Percentiles rank a stretch among this genome's conserved stretches.
Conservation (phyloP, 768 basidiomycete species). For the Trametes cinnabarina region DNA sequence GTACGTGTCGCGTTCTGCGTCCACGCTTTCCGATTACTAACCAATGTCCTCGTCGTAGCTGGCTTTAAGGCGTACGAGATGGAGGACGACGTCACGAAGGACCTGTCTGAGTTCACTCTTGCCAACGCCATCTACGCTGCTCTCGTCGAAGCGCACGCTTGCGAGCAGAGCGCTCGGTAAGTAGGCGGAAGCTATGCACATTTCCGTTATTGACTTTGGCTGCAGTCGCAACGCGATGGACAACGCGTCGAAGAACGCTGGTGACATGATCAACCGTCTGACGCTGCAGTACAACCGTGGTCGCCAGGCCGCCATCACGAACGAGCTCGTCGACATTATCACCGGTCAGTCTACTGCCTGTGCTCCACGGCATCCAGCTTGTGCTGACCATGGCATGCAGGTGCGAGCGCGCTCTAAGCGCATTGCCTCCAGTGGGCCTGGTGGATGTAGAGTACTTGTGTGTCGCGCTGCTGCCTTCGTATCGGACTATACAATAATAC, state of each 20-base stretch:
- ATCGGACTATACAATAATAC: conserved; percentile 12
- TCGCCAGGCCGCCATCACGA: conserved; percentile 96
- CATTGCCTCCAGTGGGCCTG: background rate
- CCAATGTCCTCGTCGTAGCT: conserved; percentile 50
- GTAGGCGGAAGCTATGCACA: conserved; percentile 18
- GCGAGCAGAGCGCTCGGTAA: conserved; percentile 89
- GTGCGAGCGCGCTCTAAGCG: conserved; percentile 46
- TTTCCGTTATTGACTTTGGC: background rate
- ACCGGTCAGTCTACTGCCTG: conserved; percentile 57
- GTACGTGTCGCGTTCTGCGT: conserved; percentile 42
- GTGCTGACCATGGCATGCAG: conserved; percentile 24
- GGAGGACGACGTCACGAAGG: conserved; percentile 93
- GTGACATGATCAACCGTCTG: conserved; percentile 84
- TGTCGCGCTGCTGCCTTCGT: conserved; percentile 9
- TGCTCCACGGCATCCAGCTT: background rate
- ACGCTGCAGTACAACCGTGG: conserved; percentile 98
- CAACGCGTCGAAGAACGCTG: conserved; percentile 98
- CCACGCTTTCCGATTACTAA: background rate
- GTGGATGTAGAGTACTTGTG: conserved; percentile 15
- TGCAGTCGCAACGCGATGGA: conserved; percentile 96
- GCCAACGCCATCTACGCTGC: conserved; percentile 96
- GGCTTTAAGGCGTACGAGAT: conserved; percentile 96
- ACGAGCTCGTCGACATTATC: conserved; percentile 90
- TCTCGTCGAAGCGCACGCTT: conserved; percentile 92
- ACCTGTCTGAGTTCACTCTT: conserved; percentile 91